Evolutionary conservation across 2,329 filamentous ascomycete genomes (phyloP).

Genomic region (Colletotrichum godetiae): DNA sequence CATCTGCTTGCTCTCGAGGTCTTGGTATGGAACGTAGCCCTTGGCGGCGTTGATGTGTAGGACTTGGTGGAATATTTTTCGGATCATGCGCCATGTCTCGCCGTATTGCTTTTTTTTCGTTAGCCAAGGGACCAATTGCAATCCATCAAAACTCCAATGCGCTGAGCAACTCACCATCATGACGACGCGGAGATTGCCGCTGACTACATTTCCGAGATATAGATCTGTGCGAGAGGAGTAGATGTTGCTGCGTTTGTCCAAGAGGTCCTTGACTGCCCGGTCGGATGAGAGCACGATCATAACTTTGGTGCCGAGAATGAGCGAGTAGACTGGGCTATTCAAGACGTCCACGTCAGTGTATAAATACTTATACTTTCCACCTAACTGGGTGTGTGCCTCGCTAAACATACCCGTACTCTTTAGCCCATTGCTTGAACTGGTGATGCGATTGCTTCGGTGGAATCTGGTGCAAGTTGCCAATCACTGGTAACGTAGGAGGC

Average conservation of each 20-base stretch:
- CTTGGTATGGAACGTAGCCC: constrained; percentile 50
- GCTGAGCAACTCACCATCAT: constrained; percentile 8
- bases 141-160: too few species aligned
- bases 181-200: constrained; percentile 8
- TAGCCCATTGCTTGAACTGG: constrained; percentile 63
- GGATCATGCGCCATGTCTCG: constrained; percentile 25
- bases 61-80: constrained; percentile 49
- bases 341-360: constrained; percentile 31
- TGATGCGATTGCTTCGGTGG: constrained; percentile 53
- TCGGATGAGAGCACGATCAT: constrained; percentile 60
- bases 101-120: constrained; percentile 13
- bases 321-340: constrained; percentile 57
- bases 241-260: constrained; percentile 61
- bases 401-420: constrained; percentile 51
- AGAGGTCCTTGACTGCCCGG: constrained; percentile 59
- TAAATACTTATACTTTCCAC: too few species aligned
- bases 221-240: constrained; percentile 57
- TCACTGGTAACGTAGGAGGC: constrained; percentile 60
- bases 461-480: constrained; percentile 65
- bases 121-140: neutral
- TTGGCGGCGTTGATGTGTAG: constrained; percentile 51
- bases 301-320: constrained; percentile 60
- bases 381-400: too few species aligned
- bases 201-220: constrained; percentile 16
- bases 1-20: constrained; percentile 60